These are phyloP conservation scores for Leccinellum luteum DNA, from an alignment of 768 basidiomycete genomes.

Conservation along the genomic window DNA sequence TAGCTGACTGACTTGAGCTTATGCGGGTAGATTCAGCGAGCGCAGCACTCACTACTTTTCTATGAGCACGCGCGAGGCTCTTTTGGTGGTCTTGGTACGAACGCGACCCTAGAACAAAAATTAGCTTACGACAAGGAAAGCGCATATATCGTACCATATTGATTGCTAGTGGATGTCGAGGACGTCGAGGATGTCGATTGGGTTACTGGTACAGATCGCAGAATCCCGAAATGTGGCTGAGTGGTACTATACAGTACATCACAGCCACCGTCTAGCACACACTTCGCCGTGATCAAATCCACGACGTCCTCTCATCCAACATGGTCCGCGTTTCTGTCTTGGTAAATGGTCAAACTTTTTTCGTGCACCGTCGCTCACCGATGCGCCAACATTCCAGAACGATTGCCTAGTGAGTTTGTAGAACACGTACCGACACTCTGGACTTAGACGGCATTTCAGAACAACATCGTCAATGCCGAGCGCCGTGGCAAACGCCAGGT, in stretches of 20 bases:
- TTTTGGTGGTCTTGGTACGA: conserved; percentile 99
- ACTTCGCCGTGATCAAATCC: not conserved
- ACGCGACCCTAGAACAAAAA: conserved; percentile 80
- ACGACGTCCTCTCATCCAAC: conserved; percentile 28
- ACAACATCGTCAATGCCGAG: conserved; percentile 99
- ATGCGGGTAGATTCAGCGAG: not conserved
- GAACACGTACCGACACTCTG: not conserved
- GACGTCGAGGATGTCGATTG: conserved; percentile 23
- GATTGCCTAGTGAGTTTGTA: conserved; percentile 50
- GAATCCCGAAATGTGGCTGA: conserved; percentile 25
- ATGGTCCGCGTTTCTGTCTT: conserved; percentile 92
- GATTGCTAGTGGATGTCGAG: conserved; percentile 25
- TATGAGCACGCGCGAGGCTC: conserved; percentile 97
- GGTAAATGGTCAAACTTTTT: conserved; percentile 33
- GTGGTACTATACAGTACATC: conserved; percentile 24
- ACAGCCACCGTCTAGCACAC: conserved; percentile 21
- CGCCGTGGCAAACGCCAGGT: conserved; percentile 99
- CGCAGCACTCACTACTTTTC: conserved; percentile 87
- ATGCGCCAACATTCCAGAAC: conserved; percentile 36
- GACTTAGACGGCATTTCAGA: conserved; percentile 41
- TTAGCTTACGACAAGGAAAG: conserved; percentile 12
- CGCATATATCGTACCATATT: conserved; percentile 46
- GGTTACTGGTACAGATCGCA: conserved; percentile 1
- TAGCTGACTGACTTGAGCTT: conserved; percentile 54
- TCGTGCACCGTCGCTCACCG: not conserved